Evolutionary conservation across 441 rosid species (phyloP).

Genomic region (Metrosideros polymorpha): DNA sequence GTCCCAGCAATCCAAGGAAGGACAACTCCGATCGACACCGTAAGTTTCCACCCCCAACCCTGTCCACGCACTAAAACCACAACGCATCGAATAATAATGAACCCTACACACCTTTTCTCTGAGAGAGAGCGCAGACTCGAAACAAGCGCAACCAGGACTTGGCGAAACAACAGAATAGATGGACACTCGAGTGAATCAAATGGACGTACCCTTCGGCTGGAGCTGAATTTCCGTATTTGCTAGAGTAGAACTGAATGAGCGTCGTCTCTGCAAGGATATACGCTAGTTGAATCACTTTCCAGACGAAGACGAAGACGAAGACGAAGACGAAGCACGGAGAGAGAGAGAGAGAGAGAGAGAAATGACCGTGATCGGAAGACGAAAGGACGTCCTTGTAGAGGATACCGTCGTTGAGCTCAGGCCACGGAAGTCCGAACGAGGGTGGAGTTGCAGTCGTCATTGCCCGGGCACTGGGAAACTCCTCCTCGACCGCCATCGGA

Average conservation of each 20-base stretch:
- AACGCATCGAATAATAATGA: not conserved
- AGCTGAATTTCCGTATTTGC: constrained; percentile 62
- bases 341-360: not conserved
- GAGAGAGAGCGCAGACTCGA: not conserved
- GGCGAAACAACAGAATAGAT: not conserved
- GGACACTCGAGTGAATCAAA: not conserved
- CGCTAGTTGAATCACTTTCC: not conserved
- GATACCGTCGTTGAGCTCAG: constrained; percentile 71
- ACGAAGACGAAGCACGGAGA: not conserved
- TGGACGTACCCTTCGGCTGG: constrained; percentile 65
- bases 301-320: not conserved
- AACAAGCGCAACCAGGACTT: not conserved
- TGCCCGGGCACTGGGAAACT: not conserved
- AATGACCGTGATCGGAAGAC: constrained; percentile 48
- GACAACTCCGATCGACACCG: not conserved
- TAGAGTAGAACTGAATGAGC: constrained; percentile 53
- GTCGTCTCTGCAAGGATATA: constrained; percentile 21
- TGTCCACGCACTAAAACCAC: not conserved
- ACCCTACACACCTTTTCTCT: not conserved
- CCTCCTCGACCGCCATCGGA: not conserved
- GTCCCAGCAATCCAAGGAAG: not conserved
- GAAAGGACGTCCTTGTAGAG: constrained; percentile 47
- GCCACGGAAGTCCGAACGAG: constrained; percentile 69
- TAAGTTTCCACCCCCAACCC: not conserved
- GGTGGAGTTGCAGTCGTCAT: not conserved